These are phyloP conservation scores for Voacanga thouarsii DNA, from an alignment of 257 asterid genomes.

Conservation along the genomic window DNA sequence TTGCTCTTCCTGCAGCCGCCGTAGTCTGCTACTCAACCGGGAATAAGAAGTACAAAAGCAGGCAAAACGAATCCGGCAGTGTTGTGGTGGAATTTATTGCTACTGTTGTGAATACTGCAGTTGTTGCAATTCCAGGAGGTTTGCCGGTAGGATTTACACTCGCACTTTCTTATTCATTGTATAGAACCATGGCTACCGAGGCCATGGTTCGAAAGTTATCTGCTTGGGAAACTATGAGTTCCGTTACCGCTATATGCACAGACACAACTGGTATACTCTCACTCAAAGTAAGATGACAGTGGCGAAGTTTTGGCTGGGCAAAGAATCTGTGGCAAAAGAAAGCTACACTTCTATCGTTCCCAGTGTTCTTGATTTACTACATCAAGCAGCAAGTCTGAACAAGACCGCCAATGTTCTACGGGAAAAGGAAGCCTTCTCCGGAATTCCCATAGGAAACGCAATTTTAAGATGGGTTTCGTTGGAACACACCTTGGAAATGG, in stretches of 20 bases:
- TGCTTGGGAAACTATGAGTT: constrained; percentile 49
- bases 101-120: constrained; percentile 39
- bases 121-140: constrained; percentile 55
- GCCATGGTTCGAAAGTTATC: constrained; percentile 53
- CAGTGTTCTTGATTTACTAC: constrained; percentile 28
- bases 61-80: constrained; percentile 27
- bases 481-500: constrained; percentile 51
- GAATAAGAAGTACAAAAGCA: constrained; percentile 24
- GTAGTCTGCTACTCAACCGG: constrained; percentile 40
- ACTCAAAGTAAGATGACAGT: constrained; percentile 43
- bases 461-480: constrained; percentile 58
- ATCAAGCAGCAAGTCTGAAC: constrained; percentile 41
- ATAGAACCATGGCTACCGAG: constrained; percentile 46
- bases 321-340: constrained; percentile 8
- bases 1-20: constrained; percentile 41
- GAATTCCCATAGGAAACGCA: constrained; percentile 80
- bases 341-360: constrained; percentile 4
- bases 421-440: constrained; percentile 45
- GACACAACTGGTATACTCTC: constrained; percentile 47
- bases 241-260: constrained; percentile 44
- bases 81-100: constrained; percentile 39
- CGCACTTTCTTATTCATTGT: constrained; percentile 50
- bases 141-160: constrained; percentile 48
- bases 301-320: constrained; percentile 38
- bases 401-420: constrained; percentile 22